Evolutionary conservation across 148 eudicot genomes (phyloP), one percentile per base, ranked within the genome.

Genomic region (Amaranthus cruentus): DNA sequence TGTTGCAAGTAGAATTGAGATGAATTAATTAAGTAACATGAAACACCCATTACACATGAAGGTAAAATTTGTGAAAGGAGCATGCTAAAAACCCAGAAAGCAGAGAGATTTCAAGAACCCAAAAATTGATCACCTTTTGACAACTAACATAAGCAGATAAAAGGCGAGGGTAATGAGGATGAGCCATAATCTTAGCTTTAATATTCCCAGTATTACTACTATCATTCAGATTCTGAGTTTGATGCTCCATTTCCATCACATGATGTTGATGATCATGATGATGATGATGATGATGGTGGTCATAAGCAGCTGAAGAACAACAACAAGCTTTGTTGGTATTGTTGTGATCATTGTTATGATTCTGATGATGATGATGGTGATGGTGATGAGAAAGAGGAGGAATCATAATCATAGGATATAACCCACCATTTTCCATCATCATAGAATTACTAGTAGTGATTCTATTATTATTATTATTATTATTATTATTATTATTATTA

Each of bases 171-270:
- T 93, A 93, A 66, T 85, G 90, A 78, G 98, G 98, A 81, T 92
- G 98, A 64, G 91, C 78, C 96, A 92, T 87, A 83, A 93, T 93
- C 85, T 88, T 91, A 0, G 93, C 89, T 83, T 86, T 93, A 71
- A 85, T 84, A 57, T 62, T 75, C 11, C 66, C 68, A 67, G 47
- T 62, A 51, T 2, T 68, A 54, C 0, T 54, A 58, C 12, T 66
- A 59, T 5, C 61, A 46, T 3, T 61, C 47, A 3, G 4, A 55
- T 68, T 42, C 14, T 70, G 75, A 9, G 66, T 51, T 80, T 83
- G 88, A 69, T 61, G 38, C 14, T 75, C 62, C 52, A 66, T 63
- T n/a, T 49, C 78, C 79, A 80, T 75, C 9, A 75, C 15, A 2
- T 66, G 56, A 67, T 67, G 70, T 15, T 65, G 47, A 49, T 63